Conservation (phyloP, 1,139 yeast species). For the Wickerhamiella pararugosa region DNA sequence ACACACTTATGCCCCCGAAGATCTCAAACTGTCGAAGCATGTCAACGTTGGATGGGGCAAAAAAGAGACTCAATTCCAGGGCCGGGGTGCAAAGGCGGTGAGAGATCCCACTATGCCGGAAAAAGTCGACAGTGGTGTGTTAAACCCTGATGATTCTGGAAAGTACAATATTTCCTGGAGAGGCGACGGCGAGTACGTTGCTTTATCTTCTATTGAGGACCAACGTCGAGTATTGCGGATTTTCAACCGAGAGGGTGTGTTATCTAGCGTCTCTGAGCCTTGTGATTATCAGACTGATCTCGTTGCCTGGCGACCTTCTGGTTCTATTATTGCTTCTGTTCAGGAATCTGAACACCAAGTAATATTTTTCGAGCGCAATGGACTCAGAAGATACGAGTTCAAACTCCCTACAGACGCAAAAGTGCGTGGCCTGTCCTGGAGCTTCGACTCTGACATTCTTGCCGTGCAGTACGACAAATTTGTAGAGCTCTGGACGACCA, state of each 20-base stretch:
- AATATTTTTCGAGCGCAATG: constrained; percentile 84
- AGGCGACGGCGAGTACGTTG: constrained; percentile 82
- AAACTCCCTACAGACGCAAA: constrained; percentile 38
- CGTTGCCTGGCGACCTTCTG: constrained; percentile 84
- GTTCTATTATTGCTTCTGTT: constrained; percentile 70
- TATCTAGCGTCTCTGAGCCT: constrained; percentile 83
- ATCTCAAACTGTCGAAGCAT: constrained; percentile 60
- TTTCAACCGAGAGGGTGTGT: constrained; percentile 54
- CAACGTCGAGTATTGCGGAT: constrained; percentile 72
- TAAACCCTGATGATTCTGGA: constrained; percentile 32
- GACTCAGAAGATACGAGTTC: constrained; percentile 82
- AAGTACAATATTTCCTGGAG: constrained; percentile 62
- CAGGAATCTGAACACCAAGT: constrained; percentile 38
- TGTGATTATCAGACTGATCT: constrained; percentile 64
- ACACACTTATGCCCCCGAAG: constrained; percentile 34
- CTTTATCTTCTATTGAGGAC: constrained; percentile 48
- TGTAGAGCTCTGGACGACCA: constrained; percentile 78
- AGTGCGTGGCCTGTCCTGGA: constrained; percentile 58
- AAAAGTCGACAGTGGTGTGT: constrained; percentile 48
- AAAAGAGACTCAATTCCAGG: constrained; percentile 91
- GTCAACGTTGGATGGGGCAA: constrained; percentile 99
- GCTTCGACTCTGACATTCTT: constrained; percentile 63
- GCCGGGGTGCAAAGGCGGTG: constrained; percentile 68
- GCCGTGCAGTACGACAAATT: constrained; percentile 47
- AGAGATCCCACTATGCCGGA: constrained; percentile 90